A percentile compares a stretch with the other conserved stretches of the same genome.
These are phyloP conservation scores for Rhododendron simsii DNA, from an alignment of 148 eudicot species.

Conservation along the genomic window DNA sequence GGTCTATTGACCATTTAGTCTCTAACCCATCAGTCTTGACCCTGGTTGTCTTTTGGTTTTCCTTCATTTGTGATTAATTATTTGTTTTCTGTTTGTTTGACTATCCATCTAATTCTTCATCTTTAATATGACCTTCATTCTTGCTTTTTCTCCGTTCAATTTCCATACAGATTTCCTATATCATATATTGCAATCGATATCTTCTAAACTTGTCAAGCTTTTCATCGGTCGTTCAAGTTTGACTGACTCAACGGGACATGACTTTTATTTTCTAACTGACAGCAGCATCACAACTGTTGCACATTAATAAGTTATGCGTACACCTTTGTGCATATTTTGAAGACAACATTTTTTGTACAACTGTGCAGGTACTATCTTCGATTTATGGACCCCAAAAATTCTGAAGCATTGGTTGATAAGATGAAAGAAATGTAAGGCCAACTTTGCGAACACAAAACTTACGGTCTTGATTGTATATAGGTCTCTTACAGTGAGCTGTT, in stretches of 20 bases:
- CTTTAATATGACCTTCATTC: not conserved
- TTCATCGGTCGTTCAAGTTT: not conserved
- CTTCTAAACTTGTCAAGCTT: not conserved
- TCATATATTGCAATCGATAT: not conserved
- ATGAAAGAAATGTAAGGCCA: slow-evolving; percentile 63
- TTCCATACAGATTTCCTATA: not conserved
- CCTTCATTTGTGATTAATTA: not conserved
- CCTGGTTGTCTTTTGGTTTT: not conserved
- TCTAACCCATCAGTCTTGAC: not conserved
- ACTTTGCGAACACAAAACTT: not conserved
- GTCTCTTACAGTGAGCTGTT: not conserved
- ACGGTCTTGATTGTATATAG: not conserved
- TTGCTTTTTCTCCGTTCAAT: not conserved
- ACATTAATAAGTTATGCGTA: not conserved
- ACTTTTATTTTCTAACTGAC: not conserved
- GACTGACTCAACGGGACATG: not conserved
- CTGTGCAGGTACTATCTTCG: slow-evolving; percentile 88
- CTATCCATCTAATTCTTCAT: not conserved
- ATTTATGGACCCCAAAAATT: slow-evolving; percentile 93
- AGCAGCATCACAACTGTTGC: not conserved
- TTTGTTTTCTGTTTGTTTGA: not conserved
- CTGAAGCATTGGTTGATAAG: slow-evolving; percentile 74
- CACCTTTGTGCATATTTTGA: not conserved
- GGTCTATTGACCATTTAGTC: not conserved
- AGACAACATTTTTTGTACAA: not conserved